Evolutionary conservation across 1,139 yeast genomes (phyloP).

Genomic region (Pneumocystis jirovecii): DNA sequence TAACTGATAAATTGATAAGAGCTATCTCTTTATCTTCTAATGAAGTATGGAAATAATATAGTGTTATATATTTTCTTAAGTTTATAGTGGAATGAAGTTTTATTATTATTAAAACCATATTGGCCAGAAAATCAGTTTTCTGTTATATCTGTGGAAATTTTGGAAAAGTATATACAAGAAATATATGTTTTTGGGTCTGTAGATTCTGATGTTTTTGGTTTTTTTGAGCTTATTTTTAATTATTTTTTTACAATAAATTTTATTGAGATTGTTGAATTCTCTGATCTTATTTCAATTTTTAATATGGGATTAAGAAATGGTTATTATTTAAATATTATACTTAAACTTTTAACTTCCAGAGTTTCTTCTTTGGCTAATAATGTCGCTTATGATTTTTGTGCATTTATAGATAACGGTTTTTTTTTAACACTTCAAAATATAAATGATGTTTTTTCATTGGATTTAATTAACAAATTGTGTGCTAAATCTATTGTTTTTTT

Average conservation of each 20-base stretch:
- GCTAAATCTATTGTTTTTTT: background rate
- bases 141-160: background rate
- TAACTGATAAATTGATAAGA: background rate
- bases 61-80: background rate
- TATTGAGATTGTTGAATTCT: background rate
- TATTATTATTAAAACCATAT: background rate
- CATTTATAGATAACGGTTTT: background rate
- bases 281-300: background rate
- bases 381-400: background rate
- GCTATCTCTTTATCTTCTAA: background rate
- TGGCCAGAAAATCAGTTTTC: background rate
- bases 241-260: background rate
- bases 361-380: background rate
- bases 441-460: background rate
- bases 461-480: background rate
- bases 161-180: background rate
- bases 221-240: background rate
- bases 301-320: background rate
- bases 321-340: background rate
- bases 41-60: background rate
- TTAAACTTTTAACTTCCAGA: background rate
- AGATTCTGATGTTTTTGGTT: background rate
- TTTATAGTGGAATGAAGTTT: background rate
- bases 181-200: background rate
- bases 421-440: background rate